Base-by-base conservation (phyloP, 2,329 filamentous ascomycete species). In the Tolypocladium capitatum region DNA sequence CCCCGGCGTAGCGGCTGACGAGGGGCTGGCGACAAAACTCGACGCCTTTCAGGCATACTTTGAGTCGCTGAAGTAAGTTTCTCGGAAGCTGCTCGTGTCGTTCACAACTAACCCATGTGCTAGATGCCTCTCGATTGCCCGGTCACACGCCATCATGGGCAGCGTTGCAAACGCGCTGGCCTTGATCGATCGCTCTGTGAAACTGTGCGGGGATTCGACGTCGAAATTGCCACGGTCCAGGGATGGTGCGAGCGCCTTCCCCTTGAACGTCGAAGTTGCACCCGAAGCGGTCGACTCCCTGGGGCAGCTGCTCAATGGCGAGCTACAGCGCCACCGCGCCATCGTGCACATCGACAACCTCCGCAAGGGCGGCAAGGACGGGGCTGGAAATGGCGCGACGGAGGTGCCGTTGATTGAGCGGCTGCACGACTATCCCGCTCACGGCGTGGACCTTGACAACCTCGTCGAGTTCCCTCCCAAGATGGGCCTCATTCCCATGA, bases 391-490 rank as follows among this genome's bases (percentile, higher is more conserved):
- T 2, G 49, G 47, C 3, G 51, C 50, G 4, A 55, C 55, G 42
- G 24, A 16, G 13, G 53, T 60, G 6, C 85, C 89, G 0, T 68
- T 95, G 9, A 74, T 94, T 20, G 82, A 92, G 61, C 77, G 78
- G 24, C 73, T 97, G 43, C 74, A 81, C 55, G 80, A 85, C 53
- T 97, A 90, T 61, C 85, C 87, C 1, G 67, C 73, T 4, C 77
- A 76, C 27, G 80, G 77, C 31, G 77, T 88, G 10, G 81, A 95
- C 61, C 72, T 96, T 27, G 73, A 73, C 38, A 91, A 91, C 55
- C 70, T 98, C 27, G 90, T 97, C 43, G 78, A 81, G 5, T 96
- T 90, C 64, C 92, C 92, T 13, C 90, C 91, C 1, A 85, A 81
- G 60, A 70, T 96, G 55, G 80, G 86, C 52, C 76, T 84, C 1